A percentile compares a stretch with the other conserved stretches of the same genome.
These are phyloP conservation scores for Beverwykella pulmonaria DNA, from an alignment of 495 filamentous ascomycete species.

Conservation along the genomic window DNA sequence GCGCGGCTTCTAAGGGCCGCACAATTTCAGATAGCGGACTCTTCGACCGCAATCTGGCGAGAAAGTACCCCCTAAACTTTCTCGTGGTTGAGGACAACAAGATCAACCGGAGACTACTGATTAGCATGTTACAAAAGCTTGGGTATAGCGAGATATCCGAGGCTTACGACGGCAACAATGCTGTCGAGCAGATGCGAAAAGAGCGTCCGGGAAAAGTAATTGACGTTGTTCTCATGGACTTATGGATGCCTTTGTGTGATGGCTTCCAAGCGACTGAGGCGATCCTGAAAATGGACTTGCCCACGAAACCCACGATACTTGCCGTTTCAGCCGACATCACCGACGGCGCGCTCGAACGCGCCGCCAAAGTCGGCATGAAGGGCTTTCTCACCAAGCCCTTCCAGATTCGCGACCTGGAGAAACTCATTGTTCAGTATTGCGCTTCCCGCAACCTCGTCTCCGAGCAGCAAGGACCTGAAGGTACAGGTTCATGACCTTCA, in stretches of 20 bases:
- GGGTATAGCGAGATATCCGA: slow-evolving; percentile 66
- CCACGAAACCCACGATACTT: slow-evolving; percentile 53
- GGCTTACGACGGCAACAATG: slow-evolving; percentile 73
- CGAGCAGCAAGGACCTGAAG: neutral
- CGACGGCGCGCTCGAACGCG: slow-evolving; percentile 64
- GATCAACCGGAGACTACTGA: slow-evolving; percentile 74
- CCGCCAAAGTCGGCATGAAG: slow-evolving; percentile 69
- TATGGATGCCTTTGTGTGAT: slow-evolving; percentile 87
- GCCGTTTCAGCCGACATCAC: slow-evolving; percentile 81
- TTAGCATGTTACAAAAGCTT: slow-evolving; percentile 69
- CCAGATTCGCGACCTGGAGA: slow-evolving; percentile 70
- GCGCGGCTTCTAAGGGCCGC: slow-evolving; percentile 17
- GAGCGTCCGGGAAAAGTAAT: slow-evolving; percentile 50
- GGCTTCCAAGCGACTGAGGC: slow-evolving; percentile 72
- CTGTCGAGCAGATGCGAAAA: slow-evolving; percentile 63
- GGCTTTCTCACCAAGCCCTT: slow-evolving; percentile 82
- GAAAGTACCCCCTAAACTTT: slow-evolving; percentile 66
- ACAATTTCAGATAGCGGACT: slow-evolving; percentile 8
- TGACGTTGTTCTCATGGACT: slow-evolving; percentile 76
- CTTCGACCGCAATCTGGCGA: slow-evolving; percentile 54
- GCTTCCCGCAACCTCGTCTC: slow-evolving; percentile 11
- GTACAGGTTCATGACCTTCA: slow-evolving; percentile 4
- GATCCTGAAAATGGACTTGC: slow-evolving; percentile 58
- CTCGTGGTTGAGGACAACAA: slow-evolving; percentile 80
- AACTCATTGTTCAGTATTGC: slow-evolving; percentile 67